These are phyloP conservation scores for Botrytis hyacinthi DNA, from an alignment of 2,329 filamentous ascomycete genomes.

Conservation along the genomic window DNA sequence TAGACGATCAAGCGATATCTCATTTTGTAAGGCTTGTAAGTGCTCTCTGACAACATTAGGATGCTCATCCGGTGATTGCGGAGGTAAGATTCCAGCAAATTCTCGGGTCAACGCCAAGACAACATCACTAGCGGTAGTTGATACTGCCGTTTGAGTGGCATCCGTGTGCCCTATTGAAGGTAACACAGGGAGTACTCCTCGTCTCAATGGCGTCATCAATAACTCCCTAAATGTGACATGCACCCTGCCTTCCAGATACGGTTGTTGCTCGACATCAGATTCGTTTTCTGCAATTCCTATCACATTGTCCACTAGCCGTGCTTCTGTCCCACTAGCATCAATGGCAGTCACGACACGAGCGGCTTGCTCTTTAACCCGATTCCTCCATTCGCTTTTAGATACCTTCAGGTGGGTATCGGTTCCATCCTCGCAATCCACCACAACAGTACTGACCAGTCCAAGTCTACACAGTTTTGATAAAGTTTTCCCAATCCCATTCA, in stretches of 20 bases:
- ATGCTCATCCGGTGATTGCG: conserved; percentile 42
- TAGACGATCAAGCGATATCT: conserved; percentile 73
- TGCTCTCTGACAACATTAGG: conserved; percentile 42
- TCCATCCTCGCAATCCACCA: conserved; percentile 66
- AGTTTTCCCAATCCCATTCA: conserved; percentile 78
- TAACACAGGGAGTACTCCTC: conserved; percentile 70
- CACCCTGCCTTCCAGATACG: conserved; percentile 28
- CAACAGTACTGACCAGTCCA: conserved; percentile 77
- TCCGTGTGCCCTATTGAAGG: conserved; percentile 60
- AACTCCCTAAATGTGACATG: conserved; percentile 49
- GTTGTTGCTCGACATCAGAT: conserved; percentile 7
- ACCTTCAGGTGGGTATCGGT: conserved; percentile 28
- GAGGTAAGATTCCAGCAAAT: conserved; percentile 62
- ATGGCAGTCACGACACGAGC: conserved; percentile 73
- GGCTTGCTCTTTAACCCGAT: conserved; percentile 59
- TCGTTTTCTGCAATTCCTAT: conserved; percentile 39
- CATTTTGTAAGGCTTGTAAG: conserved; percentile 45
- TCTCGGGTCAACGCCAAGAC: conserved; percentile 75
- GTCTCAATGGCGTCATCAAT: conserved; percentile 63
- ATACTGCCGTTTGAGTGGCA: conserved; percentile 47
- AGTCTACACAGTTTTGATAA: conserved; percentile 79
- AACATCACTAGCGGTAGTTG: conserved; percentile 59
- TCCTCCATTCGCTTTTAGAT: conserved; percentile 40
- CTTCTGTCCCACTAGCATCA: conserved; percentile 66
- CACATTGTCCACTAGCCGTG: conserved; percentile 61